Base-by-base conservation (phyloP, 2,329 filamentous ascomycete genomes). In the Cercospora janseana region DNA sequence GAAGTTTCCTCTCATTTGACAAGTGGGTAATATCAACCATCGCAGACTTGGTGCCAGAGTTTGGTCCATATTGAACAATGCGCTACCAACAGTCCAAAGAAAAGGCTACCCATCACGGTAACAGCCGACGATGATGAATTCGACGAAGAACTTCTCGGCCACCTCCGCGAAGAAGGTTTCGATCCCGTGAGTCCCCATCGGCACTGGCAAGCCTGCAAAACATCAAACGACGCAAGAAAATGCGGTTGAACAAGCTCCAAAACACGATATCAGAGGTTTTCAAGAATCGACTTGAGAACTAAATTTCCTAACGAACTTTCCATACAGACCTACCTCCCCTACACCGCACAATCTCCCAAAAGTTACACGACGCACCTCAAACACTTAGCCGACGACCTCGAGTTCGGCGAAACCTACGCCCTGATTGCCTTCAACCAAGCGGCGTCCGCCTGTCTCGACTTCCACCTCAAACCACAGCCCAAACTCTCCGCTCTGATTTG, bases 81-180 rank as follows among this genome's bases (percentile, higher is more conserved):
- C 27, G 31, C 4, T 34, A 43, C 37, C 28, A 21, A 18, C 49
- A 59, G 58, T 37, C 54, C 55, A 46, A 55, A 59, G 10, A 59
- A 60, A 29, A 66, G 64, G 38, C 56, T 75, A 4, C 70, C 66
- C 54, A 59, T 75, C n/a, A 38, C 35, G 3, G 35, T 38, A 4
- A 70, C 70, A 4, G 63, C 67, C 43, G 59, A 70, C 16, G 64
- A 68, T 28, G 58, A 65, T 3, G 63, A 70, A 29, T 69, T 72
- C 41, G 69, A 73, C 26, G 60, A 37, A 34, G 46, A 41, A 64
- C 16, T 68, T 4, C 55, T 75, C 12, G 58, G 70, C 7, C 63
- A 70, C 37, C 69, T 72, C 60, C 63, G 64, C 54, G 66, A 72
- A 51, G 72, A 75, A 56, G 70, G 72, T 49, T 75, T 70, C 64